Base-by-base conservation (phyloP, 2,329 filamentous ascomycete species). In the Apiospora pterosperma region DNA sequence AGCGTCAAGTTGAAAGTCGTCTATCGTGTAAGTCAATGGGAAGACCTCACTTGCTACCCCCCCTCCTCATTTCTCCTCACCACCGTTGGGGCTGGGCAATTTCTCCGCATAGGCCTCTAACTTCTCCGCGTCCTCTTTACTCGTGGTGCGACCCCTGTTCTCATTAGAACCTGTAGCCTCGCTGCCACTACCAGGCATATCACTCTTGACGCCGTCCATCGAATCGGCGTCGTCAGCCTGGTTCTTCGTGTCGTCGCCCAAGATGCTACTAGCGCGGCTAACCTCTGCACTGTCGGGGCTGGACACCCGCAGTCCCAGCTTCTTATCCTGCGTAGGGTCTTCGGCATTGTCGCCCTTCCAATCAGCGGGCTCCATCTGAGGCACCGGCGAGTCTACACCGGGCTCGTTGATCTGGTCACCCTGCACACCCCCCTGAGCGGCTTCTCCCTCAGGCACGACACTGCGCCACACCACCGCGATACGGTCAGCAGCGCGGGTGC, bases 391-490 rank as follows among this genome's bases (percentile, higher is more conserved):
- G 4, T 89, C 88, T 39, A 86, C 81, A 19, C 81, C 82, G 0
- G 92, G 92, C 75, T 93, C 88, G 1, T 79, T 81, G 62, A 92
- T 86, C 41, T 89, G 80, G 41, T 84, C 65, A 10, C 55, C 67
- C 44, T 67, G 8, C 60, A 59, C 19, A 25, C 67, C 69, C 28
- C 68, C 68, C 1, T 59, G 48, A 3, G 36, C 66, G 0, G 66
- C 69, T 0, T 71, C 73, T 3, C 25, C 48, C 28, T 21, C 48
- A 1, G 74, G 70, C 4, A 72, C 75, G 0, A 76, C 77, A 1
- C 78, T 77, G 44, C 88, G 88, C 96, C 96, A 99, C 0, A 97
- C 90, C 0, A 98, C 91, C 12, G 92, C 89, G 28, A 98, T 81
- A 44, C 87, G 86, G 74, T 99, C 95, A 10, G 97, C 88, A 0